Evolutionary conservation across 2,329 filamentous ascomycete species (phyloP), one percentile per base, ranked within the genome.

Genomic region (Calonectria pseudoturangicola): DNA sequence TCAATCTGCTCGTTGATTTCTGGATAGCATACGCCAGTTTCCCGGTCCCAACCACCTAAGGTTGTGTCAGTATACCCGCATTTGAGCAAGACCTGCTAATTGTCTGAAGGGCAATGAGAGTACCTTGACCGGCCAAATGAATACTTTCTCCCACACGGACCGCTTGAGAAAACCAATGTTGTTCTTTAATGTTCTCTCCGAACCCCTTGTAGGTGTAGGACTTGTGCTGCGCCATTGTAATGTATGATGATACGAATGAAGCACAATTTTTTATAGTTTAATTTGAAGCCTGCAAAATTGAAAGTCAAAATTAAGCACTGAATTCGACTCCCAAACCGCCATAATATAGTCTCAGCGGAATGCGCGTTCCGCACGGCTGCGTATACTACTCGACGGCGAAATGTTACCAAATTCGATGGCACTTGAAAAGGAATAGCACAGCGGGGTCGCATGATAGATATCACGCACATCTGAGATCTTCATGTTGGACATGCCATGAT

Each of bases 1-100:
- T 63, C 33, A 8, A 63, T 54, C 16, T 68, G 66, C 6, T 8
- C 45, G 16, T 28, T 54, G 12, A 68, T 68, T 18, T 68, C 66
- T n/a, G 41, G 21, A 4, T 51, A 6, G 21, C 60, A 30, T 4
- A 41, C 43, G 1, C 25, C 33, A 2, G 45, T 63, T 8, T n/a
- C n/a, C 2, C 21, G 33, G 51, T 63, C 16, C 33, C 66, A 68
- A 27, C 54, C 54, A 6, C 43, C 45, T 62, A 5, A 16, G 18
- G 12, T 12, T 51, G 15, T n/a, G 13, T 45, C n/a, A 45, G 16
- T 7, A 18, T 47, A 21, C 6, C 43, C 3, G 43, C 8, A n/a
- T 43, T 18, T 18, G 10, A 36, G 12, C 2, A 36, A 47, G 43
- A 21, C 2, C 8, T 13, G n/a, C 16, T 10, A 3, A 21, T 9